Evolutionary conservation across 352 stramenopile genomes (phyloP).

Genomic region (Phytophthora colocasiae): DNA sequence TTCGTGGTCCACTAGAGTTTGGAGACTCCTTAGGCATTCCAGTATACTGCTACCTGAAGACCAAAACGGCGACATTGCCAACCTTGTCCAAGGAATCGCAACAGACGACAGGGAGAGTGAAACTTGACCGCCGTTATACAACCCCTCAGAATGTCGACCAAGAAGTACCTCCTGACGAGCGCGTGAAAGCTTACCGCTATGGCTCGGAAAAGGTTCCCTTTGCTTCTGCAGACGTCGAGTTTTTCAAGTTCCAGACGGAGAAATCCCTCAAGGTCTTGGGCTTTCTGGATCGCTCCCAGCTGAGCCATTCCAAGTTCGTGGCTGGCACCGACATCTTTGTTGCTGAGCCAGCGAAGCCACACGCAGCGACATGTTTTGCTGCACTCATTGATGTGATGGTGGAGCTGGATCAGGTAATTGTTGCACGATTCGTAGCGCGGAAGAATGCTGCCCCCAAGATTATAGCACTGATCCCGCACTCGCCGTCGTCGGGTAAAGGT

Average conservation of each 20-base stretch:
- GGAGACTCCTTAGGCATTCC: slow-evolving; percentile 70
- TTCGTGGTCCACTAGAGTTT: slow-evolving; percentile 78
- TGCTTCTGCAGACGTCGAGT: slow-evolving; percentile 78
- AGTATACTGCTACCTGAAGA: slow-evolving; percentile 83
- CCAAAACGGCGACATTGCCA: slow-evolving; percentile 72
- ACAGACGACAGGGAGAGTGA: slow-evolving; percentile 62
- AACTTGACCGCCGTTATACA: slow-evolving; percentile 78
- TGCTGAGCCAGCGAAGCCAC: slow-evolving; percentile 72
- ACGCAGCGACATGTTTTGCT: slow-evolving; percentile 65
- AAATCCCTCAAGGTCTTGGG: slow-evolving; percentile 80
- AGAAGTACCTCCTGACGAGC: slow-evolving; percentile 72
- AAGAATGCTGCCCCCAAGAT: slow-evolving; percentile 86
- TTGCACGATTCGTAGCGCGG: slow-evolving; percentile 79
- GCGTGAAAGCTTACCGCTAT: slow-evolving; percentile 86
- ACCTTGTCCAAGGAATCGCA: slow-evolving; percentile 81
- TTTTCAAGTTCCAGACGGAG: slow-evolving; percentile 84
- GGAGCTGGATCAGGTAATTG: slow-evolving; percentile 60
- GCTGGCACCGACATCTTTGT: slow-evolving; percentile 75
- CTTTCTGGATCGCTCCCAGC: slow-evolving; percentile 64
- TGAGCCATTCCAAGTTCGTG: slow-evolving; percentile 68
- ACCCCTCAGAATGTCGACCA: slow-evolving; percentile 72
- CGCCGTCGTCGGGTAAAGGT: slow-evolving; percentile 26
- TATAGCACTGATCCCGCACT: slow-evolving; percentile 71
- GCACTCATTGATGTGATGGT: slow-evolving; percentile 77
- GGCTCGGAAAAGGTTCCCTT: slow-evolving; percentile 84